Conservation (phyloP, 139 green algal species). For the Gonium pectorale region DNA sequence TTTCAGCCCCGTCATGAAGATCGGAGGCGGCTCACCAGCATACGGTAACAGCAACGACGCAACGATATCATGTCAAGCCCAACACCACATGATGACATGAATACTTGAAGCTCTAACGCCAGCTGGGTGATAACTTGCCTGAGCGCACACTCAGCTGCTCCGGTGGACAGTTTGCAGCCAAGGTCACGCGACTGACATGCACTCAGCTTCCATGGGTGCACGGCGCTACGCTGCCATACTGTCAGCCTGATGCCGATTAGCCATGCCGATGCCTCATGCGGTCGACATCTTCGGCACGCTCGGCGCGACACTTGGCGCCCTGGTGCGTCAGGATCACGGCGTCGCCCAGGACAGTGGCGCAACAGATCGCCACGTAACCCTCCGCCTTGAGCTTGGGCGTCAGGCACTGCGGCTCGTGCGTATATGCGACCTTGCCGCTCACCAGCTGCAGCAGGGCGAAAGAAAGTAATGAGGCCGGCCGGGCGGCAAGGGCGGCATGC, state of each 20-base stretch:
- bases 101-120: too few relatives aligned
- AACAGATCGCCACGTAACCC: slow-evolving; percentile 29
- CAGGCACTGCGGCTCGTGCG: neutral
- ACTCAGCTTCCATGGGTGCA: too few relatives aligned
- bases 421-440: neutral
- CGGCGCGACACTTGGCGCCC: neutral
- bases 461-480: neutral
- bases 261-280: slow-evolving; percentile 13
- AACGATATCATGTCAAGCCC: too few relatives aligned
- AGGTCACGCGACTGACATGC: too few relatives aligned
- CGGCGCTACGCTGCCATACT: too few relatives aligned
- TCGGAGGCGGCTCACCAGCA: too few relatives aligned
- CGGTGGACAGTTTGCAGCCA: too few relatives aligned
- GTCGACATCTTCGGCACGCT: neutral
- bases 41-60: too few relatives aligned
- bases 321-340: slow-evolving; percentile 20
- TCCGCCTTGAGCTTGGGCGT: slow-evolving; percentile 19
- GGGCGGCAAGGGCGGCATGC: neutral
- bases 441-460: neutral
- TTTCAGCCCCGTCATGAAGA: too few relatives aligned
- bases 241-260: neutral
- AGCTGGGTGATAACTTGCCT: too few relatives aligned
- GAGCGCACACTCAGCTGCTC: too few relatives aligned
- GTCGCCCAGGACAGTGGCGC: neutral
- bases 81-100: too few relatives aligned